Conservation (phyloP, 257 asterid genomes). For the Nicotiana attenuata region DNA sequence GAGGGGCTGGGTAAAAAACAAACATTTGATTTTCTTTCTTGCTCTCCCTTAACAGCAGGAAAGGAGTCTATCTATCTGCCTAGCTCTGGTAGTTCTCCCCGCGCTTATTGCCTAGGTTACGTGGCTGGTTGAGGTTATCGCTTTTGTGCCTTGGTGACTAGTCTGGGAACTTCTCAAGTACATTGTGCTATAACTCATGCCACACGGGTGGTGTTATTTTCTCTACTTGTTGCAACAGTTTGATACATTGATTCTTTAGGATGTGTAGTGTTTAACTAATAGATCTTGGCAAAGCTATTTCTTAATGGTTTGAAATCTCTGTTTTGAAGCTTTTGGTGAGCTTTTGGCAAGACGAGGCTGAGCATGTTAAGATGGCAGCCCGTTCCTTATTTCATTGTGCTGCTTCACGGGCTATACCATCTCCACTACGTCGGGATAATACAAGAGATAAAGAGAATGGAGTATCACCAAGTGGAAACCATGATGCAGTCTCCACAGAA, state of each 20-base stretch:
- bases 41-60: neutral
- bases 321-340: constrained; percentile 78
- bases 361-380: constrained; percentile 96
- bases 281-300: neutral
- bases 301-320: constrained; percentile 9
- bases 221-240: constrained; percentile 2
- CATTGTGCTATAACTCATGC: neutral
- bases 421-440: constrained; percentile 43
- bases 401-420: constrained; percentile 94
- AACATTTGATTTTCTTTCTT: neutral
- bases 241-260: constrained; percentile 1
- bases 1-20: too few species aligned
- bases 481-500: constrained; percentile 15
- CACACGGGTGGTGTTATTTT: neutral
- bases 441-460: constrained; percentile 26
- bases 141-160: constrained; percentile 1
- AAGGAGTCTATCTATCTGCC: neutral
- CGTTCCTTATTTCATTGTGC: constrained; percentile 96
- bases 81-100: neutral
- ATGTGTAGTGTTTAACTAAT: neutral
- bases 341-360: constrained; percentile 95
- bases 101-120: neutral
- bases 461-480: constrained; percentile 34
- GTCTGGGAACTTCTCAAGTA: constrained; percentile 1
- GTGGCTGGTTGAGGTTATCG: neutral